phyloP scores from a whole-genome alignment of 2,329 filamentous ascomycete species.

The Aspergillus fischeri region DNA sequence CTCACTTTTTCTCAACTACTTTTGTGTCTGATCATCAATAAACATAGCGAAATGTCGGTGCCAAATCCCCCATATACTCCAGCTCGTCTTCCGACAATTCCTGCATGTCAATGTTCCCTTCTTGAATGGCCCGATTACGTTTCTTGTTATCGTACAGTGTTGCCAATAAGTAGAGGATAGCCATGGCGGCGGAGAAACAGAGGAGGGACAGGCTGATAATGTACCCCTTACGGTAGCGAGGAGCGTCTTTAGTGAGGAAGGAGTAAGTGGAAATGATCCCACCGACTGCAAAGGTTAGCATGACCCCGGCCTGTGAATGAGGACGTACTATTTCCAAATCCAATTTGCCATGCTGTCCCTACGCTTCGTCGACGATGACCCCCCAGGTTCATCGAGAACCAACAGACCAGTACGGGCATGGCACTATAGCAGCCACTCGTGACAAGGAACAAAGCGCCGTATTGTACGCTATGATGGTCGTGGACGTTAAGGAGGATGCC shows the following conservation, averaged over 20 bases:
- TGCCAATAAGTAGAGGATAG: slow-evolving; percentile 2
- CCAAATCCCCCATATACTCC: slow-evolving; percentile 11
- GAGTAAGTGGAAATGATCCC: slow-evolving; percentile 16
- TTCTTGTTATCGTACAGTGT: slow-evolving; percentile 9
- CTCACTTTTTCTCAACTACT: neutral
- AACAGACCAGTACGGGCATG: slow-evolving; percentile 80
- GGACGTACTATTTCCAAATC: slow-evolving; percentile 51
- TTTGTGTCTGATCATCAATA: slow-evolving; percentile 4
- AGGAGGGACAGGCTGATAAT: slow-evolving; percentile 14
- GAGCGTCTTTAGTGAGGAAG: slow-evolving; percentile 13
- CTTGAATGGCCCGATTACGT: slow-evolving; percentile 4
- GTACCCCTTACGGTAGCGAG: slow-evolving; percentile 14
- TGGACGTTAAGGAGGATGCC: slow-evolving; percentile 68
- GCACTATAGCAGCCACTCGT: slow-evolving; percentile 75
- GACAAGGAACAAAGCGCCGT: slow-evolving; percentile 75
- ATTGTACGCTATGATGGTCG: slow-evolving; percentile 63
- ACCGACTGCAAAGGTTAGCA: slow-evolving; percentile 6
- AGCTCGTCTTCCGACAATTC: slow-evolving; percentile 3
- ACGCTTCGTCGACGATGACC: slow-evolving; percentile 68
- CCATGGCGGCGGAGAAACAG: slow-evolving; percentile 9
- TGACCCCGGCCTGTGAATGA: neutral
- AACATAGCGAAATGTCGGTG: slow-evolving; percentile 13
- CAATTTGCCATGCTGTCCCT: slow-evolving; percentile 71
- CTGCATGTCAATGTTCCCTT: neutral
- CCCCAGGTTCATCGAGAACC: slow-evolving; percentile 76